Percentiles rank a stretch among this genome's conserved stretches.
These are phyloP conservation scores for Ustilago curta DNA, from an alignment of 1,284 basidiomycete genomes.

Conservation along the genomic window DNA sequence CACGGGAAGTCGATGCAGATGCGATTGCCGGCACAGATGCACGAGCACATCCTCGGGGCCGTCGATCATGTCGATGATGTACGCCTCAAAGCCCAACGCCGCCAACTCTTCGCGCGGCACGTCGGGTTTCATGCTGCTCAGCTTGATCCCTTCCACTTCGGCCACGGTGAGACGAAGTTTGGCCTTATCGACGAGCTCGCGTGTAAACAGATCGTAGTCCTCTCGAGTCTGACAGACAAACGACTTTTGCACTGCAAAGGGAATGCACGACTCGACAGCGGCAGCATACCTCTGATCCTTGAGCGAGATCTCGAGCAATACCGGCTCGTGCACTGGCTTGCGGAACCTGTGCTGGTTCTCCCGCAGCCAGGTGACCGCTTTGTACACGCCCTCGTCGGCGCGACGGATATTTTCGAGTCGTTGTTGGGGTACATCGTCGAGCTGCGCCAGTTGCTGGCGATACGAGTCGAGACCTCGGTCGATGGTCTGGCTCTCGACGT, in stretches of 20 bases:
- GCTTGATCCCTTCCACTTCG: constrained; percentile 57
- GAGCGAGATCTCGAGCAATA: constrained; percentile 78
- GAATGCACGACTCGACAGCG: constrained; percentile 83
- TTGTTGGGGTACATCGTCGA: constrained; percentile 58
- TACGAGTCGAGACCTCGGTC: constrained; percentile 21
- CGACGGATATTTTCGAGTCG: constrained; percentile 58
- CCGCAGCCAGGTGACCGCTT: constrained; percentile 82
- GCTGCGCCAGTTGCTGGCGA: constrained; percentile 40
- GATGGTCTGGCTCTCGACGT: constrained; percentile 32
- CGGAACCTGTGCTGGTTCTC: constrained; percentile 78
- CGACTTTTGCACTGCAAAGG: constrained; percentile 74
- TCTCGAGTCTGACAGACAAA: constrained; percentile 87
- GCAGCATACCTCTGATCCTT: constrained; percentile 76
- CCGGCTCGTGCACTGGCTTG: constrained; percentile 86
- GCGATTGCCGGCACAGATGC: constrained; percentile 64
- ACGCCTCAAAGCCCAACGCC: constrained; percentile 81
- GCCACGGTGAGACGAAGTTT: constrained; percentile 66
- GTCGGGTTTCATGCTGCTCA: constrained; percentile 39
- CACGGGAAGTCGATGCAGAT: constrained; percentile 72
- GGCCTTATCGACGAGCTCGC: constrained; percentile 76
- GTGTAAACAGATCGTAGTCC: constrained; percentile 77
- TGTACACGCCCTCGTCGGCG: constrained; percentile 76
- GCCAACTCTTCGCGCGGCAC: constrained; percentile 73
- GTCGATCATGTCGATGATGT: constrained; percentile 79
- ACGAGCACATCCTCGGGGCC: constrained; percentile 71